Base-by-base conservation (phyloP, 2,329 filamentous ascomycete species). In the Pseudocercospora ulei region DNA sequence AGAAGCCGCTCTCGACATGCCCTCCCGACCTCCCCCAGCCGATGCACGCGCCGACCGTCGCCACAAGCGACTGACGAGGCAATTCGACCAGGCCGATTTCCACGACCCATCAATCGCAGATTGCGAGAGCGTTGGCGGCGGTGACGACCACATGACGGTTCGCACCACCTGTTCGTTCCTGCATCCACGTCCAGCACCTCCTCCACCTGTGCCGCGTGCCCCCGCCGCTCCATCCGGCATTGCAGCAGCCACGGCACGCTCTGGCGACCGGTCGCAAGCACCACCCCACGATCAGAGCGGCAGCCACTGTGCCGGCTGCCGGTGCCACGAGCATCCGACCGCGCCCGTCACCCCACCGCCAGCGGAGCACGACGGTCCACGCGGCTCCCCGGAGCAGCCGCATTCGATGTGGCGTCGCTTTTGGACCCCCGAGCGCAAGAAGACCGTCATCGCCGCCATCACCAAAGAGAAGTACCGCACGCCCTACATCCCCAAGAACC, bases 261-360 rank as follows among this genome's bases (percentile, higher is more conserved):
- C 18, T 3, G 18, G 13, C 3, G 14, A 22, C 4, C 30, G 14
- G 3, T 17, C n/a, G 20, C 9, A 20, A 20, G 17, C 14, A 4
- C 6, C 3, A 33, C 4, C 17, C 3, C 11, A 33, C 12, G 18
- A 33, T 22, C 30, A 33, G n/a, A 22, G 30, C 14, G 7, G 18
- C n/a, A 19, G 30, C 11, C 30, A 33, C 18, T 33, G 30, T 23
- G 7, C 30, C n/a, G 30, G 30, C 11, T 33, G 30, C 14, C 20
- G 16, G 3, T 33, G 30, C 6, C n/a, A 13, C 2, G n/a, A 20
- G 18, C 17, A 33, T 7, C 17, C 16, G 17, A n/a, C n/a, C n/a
- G n/a, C n/a, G n/a, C n/a, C n/a, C n/a, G n/a, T n/a, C n/a, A n/a
- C n/a, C n/a, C n/a, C n/a, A n/a, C n/a, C n/a, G n/a, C n/a, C n/a